Percentiles rank a stretch among this genome's conserved stretches.
These are phyloP conservation scores for Anisogramma anomala DNA, from an alignment of 2,329 filamentous ascomycete species.

Conservation along the genomic window DNA sequence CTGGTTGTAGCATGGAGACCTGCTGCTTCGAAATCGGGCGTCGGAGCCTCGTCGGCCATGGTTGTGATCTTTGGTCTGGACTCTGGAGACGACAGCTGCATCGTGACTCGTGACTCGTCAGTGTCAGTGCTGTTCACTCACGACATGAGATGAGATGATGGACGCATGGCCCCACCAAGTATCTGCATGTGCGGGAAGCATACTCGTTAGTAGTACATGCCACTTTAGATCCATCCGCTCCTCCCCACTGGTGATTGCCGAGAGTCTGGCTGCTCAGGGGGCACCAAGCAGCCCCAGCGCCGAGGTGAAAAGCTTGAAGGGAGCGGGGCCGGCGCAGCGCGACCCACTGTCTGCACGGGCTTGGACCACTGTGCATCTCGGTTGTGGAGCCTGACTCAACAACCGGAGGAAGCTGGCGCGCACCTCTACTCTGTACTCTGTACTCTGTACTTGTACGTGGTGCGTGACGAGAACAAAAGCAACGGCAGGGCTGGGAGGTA, in stretches of 20 bases:
- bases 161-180: neutral
- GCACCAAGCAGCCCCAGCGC: conserved; percentile 7
- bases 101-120: neutral
- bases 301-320: conserved; percentile 2
- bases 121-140: too few species aligned
- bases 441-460: too few species aligned
- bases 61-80: neutral
- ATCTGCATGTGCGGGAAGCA: conserved; percentile 7
- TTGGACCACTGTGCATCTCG: conserved; percentile 4
- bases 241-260: conserved; percentile 9
- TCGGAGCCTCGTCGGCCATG: neutral
- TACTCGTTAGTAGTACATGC: conserved; percentile 9
- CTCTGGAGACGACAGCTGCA: neutral
- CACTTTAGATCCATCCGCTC: too few species aligned
- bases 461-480: too few species aligned
- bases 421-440: too few species aligned
- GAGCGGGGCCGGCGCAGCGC: neutral
- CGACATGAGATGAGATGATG: neutral
- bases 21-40: too few species aligned
- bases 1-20: neutral
- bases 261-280: conserved; percentile 8
- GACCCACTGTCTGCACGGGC: neutral
- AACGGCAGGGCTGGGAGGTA: too few species aligned
- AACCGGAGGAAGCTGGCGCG: too few species aligned
- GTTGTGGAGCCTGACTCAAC: neutral